A percentile compares a stretch with the other conserved stretches of the same genome.
Evolutionary conservation across 108 stramenopile species (phyloP).

Genomic region (Bacterosira constricta): DNA sequence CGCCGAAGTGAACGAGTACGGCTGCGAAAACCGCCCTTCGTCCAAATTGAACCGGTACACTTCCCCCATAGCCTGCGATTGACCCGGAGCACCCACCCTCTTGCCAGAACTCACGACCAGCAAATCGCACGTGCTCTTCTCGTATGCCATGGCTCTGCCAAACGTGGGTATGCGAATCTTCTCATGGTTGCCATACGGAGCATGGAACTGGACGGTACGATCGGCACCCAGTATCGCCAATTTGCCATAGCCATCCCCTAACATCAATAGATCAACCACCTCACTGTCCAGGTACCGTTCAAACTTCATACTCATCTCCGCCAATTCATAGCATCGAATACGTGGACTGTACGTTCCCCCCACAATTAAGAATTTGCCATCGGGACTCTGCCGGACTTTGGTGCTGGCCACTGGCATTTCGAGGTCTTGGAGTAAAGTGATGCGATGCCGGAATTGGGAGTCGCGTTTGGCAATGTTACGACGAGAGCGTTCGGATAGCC

Average conservation of each 20-base stretch:
- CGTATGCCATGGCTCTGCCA: constrained; percentile 94
- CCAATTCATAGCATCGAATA: constrained; percentile 93
- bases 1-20: constrained; percentile 64
- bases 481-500: constrained; percentile 93
- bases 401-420: constrained; percentile 91
- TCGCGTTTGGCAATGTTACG: constrained; percentile 91
- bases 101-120: constrained; percentile 82
- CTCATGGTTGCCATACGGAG: constrained; percentile 96
- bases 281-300: constrained; percentile 95
- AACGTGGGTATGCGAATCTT: constrained; percentile 92
- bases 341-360: constrained; percentile 96
- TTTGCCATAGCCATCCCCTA: constrained; percentile 95
- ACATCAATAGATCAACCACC: constrained; percentile 85
- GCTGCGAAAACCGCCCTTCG: constrained; percentile 93
- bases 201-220: constrained; percentile 95
- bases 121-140: constrained; percentile 89
- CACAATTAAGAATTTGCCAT: constrained; percentile 92
- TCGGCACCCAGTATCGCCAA: constrained; percentile 91
- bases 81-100: neutral
- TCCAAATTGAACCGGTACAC: constrained; percentile 96
- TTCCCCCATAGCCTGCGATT: constrained; percentile 47
- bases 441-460: constrained; percentile 87
- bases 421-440: constrained; percentile 98
- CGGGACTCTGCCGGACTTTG: constrained; percentile 77
- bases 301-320: constrained; percentile 98